Evolutionary conservation across 1,139 yeast species (phyloP), one percentile per base, ranked within the genome.

Genomic region (Candida smagusa): DNA sequence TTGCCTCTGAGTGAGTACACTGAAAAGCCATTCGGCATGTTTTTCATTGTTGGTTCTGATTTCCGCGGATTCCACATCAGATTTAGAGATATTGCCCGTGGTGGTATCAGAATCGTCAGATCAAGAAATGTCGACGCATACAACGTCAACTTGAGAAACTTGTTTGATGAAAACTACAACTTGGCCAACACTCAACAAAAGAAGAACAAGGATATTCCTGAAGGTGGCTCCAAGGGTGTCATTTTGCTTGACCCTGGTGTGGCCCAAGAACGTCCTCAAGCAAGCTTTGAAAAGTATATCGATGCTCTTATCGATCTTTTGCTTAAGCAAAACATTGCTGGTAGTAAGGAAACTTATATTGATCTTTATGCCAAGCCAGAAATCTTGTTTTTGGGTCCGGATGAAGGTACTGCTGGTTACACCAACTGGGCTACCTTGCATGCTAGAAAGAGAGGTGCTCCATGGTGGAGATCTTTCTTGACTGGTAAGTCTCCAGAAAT

Each of bases 361-460:
- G 97, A 92, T 58, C 72, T 87, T 44, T 83, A 88, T 59, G 79
- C 80, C 45, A 77, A 84, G 56, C 88, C 84, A 36, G 98, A 92
- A 70, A 92, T 92, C 51, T 70, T 92, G 52, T 92, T 87, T 64
- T 84, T 92, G 80, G 98, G 98, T 38, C 98, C 98, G 13, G 98
- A 92, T 68, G 98, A 92, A 72, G 95, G 96, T 63, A 89, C 97
- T 42, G 97, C 98, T 26, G 84, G 84, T 24, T 83, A 86, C 54
- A 96, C 90, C 40, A 90, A 92, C 62, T 92, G 98, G 98, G 98
- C 98, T n/a, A 92, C 97, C 31, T 68, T 81, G 49, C 98, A 92
- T 59, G 98, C 98, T 28, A 81, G 87, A 56, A 68, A 71, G 44
- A 82, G 98, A 63, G 96, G 96, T 46, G 96, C 97, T 35, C 92